A percentile compares a stretch with the other conserved stretches of the same genome.
Conservation (phyloP, 2,329 filamentous ascomycete genomes). For the Fusarium burgessii region DNA sequence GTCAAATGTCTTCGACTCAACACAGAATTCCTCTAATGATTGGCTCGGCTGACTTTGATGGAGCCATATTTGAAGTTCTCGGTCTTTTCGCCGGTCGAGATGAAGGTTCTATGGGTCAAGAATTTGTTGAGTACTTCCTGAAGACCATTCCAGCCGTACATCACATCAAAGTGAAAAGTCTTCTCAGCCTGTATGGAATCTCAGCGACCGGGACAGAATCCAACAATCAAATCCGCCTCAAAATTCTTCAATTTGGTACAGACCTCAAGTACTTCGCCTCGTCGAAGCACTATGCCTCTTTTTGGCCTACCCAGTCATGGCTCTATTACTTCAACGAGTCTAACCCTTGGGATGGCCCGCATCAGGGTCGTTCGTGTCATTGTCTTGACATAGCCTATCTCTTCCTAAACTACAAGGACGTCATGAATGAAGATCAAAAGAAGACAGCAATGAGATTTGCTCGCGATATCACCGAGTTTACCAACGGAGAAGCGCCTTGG, state of each 20-base stretch:
- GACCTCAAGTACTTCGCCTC: neutral
- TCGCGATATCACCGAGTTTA: neutral
- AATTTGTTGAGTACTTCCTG: rapidly evolving
- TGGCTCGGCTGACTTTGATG: slow-evolving; percentile 1
- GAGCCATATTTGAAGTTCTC: neutral
- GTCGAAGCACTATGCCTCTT: neutral
- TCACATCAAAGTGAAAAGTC: rapidly evolving
- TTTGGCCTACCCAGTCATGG: neutral
- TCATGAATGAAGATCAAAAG: neutral
- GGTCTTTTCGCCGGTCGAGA: neutral
- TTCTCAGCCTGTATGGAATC: neutral
- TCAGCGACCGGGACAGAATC: neutral
- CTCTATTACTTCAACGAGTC: slow-evolving; percentile 4
- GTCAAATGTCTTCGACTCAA: rapidly evolving
- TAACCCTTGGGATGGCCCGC: neutral
- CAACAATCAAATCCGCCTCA: rapidly evolving
- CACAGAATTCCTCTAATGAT: neutral
- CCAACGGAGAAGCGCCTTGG: neutral
- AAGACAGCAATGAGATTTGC: neutral
- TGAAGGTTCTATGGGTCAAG: neutral
- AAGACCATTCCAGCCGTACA: neutral
- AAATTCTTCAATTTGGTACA: neutral
- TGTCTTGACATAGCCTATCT: neutral
- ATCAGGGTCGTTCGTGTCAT: neutral
- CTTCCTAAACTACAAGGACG: neutral